Base-by-base conservation (phyloP, 805 yeast genomes). In the Monosporozyma solicola region DNA sequence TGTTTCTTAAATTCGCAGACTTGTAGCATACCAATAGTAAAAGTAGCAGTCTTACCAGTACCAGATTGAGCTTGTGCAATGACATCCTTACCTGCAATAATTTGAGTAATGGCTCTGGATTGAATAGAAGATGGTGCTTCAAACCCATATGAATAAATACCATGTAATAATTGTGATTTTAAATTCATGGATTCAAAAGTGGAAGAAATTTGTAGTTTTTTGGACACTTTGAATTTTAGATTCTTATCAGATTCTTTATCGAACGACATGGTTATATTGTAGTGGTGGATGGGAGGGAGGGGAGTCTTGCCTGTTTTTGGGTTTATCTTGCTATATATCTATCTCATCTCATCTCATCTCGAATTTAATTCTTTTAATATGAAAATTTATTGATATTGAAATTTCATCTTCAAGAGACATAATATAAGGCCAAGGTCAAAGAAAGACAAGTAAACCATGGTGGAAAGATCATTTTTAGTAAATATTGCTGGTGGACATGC, bases 1-100 rank as follows among this genome's bases (percentile, higher is more conserved):
- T 82, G 79, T 57, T 80, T 73, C 57, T 77, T 80, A 53, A 84
- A 75, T 62, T 92, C 96, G 52, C 94, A 80, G 58, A 81, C 87
- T 73, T 94, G 95, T 59, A 94, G 75, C 78, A 90, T 87, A 27
- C 96, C 92, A 60, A 94, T 92, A 51, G 97, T 80, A 74, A 94
- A 94, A n/a, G 99, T 94, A 49, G 98, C 99, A 2, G 99, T 94
- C 72, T 94, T 94, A 73, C 99, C 99, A 25, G 99, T 94, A 68
- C 99, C 99, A 9, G 97, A 89, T 72, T 94, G 99, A 44, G 99
- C 98, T 74, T 94, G 99, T 49, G 98, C 98, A 55, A 94, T 83
- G 41, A 90, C 91, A 70, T 94, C 99, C 69, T 89, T 83, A 37
- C 97, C 98, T 60, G 84, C 82, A 60, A 90, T 87, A 68, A 94